These are phyloP conservation scores for Endothia cerciana DNA, from an alignment of 2,329 filamentous ascomycete species.

Conservation along the genomic window DNA sequence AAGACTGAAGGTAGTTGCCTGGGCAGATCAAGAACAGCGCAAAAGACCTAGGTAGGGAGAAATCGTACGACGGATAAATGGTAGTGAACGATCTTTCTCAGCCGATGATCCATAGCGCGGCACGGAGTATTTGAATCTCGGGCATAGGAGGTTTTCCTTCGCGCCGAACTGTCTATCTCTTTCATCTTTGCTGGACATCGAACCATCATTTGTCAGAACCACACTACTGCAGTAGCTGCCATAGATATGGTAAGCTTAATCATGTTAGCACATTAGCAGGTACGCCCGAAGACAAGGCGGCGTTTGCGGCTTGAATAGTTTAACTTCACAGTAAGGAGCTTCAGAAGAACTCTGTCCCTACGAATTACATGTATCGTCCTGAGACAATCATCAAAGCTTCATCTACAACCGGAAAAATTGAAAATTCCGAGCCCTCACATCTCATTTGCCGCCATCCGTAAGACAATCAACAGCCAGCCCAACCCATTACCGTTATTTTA, in stretches of 20 bases:
- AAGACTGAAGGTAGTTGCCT: not conserved
- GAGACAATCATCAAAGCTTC: not conserved
- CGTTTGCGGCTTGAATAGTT: not conserved
- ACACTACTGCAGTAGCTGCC: not conserved
- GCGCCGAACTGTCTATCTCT: not conserved
- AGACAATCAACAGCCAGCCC: not conserved
- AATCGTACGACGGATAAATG: not conserved
- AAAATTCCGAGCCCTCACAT: no score
- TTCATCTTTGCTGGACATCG: not conserved
- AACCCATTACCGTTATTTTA: not conserved
- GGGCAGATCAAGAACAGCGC: not conserved
- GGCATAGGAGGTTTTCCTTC: not conserved
- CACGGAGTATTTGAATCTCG: not conserved
- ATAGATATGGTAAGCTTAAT: not conserved
- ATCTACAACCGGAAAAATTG: not conserved
- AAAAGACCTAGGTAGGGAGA: not conserved
- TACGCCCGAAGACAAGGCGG: not conserved
- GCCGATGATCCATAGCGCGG: not conserved
- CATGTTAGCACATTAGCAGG: not conserved
- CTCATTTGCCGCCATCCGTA: not conserved
- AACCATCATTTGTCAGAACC: not conserved
- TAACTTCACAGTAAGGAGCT: not conserved
- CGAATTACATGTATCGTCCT: not conserved
- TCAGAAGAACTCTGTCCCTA: not conserved
- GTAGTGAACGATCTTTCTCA: not conserved